phyloP scores from a whole-genome alignment of 495 filamentous ascomycete genomes.

The Jackrogersella multiformis region DNA sequence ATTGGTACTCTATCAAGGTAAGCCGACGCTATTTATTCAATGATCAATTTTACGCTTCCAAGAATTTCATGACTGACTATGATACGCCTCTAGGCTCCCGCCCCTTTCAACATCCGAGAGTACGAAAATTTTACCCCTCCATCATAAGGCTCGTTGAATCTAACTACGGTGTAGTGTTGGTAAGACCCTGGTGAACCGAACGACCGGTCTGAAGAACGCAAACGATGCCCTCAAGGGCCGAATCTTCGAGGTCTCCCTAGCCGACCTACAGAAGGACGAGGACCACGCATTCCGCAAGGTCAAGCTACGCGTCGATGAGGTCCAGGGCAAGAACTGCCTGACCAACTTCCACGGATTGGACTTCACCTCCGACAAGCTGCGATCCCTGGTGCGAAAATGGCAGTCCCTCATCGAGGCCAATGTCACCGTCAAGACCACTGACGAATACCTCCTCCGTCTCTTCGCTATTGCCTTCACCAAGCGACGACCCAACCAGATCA shows the following conservation, averaged over 20 bases:
- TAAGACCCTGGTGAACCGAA: conserved; percentile 98
- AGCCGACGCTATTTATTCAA: conserved; percentile 35
- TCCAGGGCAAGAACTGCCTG: conserved; percentile 99
- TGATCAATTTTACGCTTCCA: not conserved
- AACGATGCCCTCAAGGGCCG: conserved; percentile 98
- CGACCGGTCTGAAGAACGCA: conserved; percentile 99
- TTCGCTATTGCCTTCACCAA: conserved; percentile 99
- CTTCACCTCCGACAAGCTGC: conserved; percentile 99
- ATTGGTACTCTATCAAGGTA: conserved; percentile 98
- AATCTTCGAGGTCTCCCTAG: conserved; percentile 98
- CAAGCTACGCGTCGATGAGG: conserved; percentile 97
- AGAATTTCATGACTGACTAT: conserved; percentile 26
- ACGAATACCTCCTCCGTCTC: conserved; percentile 97
- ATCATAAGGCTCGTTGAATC: conserved; percentile 28
- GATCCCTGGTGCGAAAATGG: conserved; percentile 99
- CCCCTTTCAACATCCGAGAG: conserved; percentile 95
- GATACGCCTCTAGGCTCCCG: conserved; percentile 73
- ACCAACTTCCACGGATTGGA: conserved; percentile 99
- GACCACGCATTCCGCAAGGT: conserved; percentile 99
- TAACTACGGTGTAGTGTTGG: conserved; percentile 76
- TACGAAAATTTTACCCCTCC: conserved; percentile 61
- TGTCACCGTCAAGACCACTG: conserved; percentile 98
- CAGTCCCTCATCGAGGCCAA: conserved; percentile 99
- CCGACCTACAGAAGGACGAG: conserved; percentile 99
- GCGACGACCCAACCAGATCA: conserved; percentile 97